These are phyloP conservation scores for Boletus edulis DNA, from an alignment of 768 basidiomycete species.

Conservation along the genomic window DNA sequence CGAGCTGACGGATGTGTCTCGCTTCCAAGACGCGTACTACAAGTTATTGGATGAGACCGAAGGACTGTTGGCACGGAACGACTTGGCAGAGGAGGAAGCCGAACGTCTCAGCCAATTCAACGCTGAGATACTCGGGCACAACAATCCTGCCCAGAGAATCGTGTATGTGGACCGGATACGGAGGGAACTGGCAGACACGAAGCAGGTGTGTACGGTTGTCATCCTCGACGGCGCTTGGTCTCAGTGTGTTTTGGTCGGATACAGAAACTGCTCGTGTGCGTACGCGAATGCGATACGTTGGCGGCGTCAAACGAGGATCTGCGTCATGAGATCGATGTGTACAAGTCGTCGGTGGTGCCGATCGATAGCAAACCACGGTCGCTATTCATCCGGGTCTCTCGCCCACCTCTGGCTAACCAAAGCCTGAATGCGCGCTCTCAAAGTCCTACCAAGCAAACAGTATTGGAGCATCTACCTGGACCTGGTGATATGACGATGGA, in stretches of 20 bases:
- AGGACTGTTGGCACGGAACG: conserved; percentile 63
- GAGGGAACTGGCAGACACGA: conserved; percentile 73
- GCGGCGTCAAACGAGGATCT: conserved; percentile 44
- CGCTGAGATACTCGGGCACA: conserved; percentile 80
- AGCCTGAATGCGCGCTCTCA: conserved; percentile 33
- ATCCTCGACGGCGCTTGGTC: background rate
- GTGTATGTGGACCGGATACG: conserved; percentile 84
- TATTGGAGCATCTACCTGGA: conserved; percentile 35
- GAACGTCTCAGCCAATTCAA: conserved; percentile 76
- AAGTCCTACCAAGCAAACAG: conserved; percentile 15
- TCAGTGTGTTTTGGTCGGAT: background rate
- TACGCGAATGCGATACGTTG: conserved; percentile 49
- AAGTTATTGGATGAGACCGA: conserved; percentile 62
- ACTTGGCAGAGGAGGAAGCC: conserved; percentile 79
- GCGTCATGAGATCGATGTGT: conserved; percentile 54
- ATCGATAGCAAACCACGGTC: conserved; percentile 52
- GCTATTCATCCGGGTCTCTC: conserved; percentile 42
- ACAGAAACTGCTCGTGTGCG: conserved; percentile 49
- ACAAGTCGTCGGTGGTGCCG: conserved; percentile 55
- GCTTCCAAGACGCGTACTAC: conserved; percentile 71
- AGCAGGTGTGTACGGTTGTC: conserved; percentile 56
- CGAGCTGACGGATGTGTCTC: conserved; percentile 59
- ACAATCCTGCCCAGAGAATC: conserved; percentile 83
- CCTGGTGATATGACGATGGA: conserved; percentile 53
- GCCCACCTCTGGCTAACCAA: conserved; percentile 46